These are phyloP conservation scores for Glebionis coronaria DNA, from an alignment of 129 eudicot species.

Conservation along the genomic window DNA sequence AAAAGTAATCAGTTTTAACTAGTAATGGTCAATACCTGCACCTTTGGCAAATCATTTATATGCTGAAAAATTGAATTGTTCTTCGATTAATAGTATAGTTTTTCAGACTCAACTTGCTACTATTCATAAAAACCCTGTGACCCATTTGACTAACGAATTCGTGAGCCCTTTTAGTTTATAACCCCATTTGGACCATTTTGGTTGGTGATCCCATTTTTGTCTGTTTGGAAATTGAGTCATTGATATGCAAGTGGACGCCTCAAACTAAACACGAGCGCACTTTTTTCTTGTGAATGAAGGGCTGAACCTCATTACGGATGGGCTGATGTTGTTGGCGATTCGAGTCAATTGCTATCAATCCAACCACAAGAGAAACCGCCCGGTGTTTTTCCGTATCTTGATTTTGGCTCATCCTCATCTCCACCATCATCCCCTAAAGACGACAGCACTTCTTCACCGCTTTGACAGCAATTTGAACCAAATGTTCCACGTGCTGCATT, in stretches of 20 bases:
- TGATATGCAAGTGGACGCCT: background rate
- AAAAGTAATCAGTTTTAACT: too few species aligned
- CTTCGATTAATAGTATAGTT: too few species aligned
- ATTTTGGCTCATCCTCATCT: conserved; percentile 48
- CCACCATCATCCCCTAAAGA: conserved; percentile 29
- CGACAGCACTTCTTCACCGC: conserved; percentile 28
- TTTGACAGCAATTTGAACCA: conserved; percentile 7
- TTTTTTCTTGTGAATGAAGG: conserved; percentile 41
- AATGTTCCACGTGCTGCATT: background rate
- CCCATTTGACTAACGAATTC: too few species aligned
- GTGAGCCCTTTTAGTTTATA: too few species aligned
- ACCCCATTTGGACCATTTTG: too few species aligned
- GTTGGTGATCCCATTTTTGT: too few species aligned
- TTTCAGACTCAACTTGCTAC: too few species aligned
- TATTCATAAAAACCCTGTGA: too few species aligned
- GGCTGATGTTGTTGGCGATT: conserved; percentile 97
- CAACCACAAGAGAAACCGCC: conserved; percentile 84
- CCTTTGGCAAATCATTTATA: too few species aligned
- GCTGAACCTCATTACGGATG: conserved; percentile 97
- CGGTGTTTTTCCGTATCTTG: conserved; percentile 70
- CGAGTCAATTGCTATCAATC: conserved; percentile 74
- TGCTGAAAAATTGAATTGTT: too few species aligned
- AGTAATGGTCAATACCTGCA: too few species aligned
- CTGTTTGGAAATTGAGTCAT: too few species aligned
- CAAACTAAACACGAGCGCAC: background rate